Percentiles rank a stretch among this genome's conserved stretches.
Conservation (phyloP, 1,284 basidiomycete genomes). For the Vanrija sp. region DNA sequence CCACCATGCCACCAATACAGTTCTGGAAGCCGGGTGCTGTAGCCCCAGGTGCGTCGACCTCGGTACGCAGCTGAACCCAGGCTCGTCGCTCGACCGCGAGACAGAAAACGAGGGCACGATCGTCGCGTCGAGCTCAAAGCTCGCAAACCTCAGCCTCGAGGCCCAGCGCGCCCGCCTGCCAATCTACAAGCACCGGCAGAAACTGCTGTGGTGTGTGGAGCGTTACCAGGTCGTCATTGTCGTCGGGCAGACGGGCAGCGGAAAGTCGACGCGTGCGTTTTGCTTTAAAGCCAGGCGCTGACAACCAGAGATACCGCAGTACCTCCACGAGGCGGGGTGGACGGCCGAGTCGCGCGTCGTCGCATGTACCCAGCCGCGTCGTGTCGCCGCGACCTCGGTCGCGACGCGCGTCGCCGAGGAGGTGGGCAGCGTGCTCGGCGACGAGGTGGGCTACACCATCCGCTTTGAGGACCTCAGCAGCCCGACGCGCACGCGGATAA, state of each 20-base stretch:
- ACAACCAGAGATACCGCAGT: constrained; percentile 81
- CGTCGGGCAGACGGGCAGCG: constrained; percentile 93
- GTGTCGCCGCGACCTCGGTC: constrained; percentile 93
- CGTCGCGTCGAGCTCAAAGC: constrained; percentile 59
- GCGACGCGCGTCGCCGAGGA: constrained; percentile 85
- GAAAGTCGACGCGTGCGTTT: constrained; percentile 90
- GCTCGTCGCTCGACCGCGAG: constrained; percentile 76
- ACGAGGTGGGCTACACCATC: constrained; percentile 96
- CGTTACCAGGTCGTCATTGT: constrained; percentile 74
- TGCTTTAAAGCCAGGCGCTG: neutral
- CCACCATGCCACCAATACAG: constrained; percentile 32
- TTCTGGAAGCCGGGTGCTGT: constrained; percentile 65
- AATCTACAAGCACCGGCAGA: constrained; percentile 81
- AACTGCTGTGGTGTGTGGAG: constrained; percentile 79
- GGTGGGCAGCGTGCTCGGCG: constrained; percentile 79
- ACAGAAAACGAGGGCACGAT: constrained; percentile 69
- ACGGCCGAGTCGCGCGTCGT: constrained; percentile 71
- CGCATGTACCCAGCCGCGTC: constrained; percentile 87
- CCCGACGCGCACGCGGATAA: constrained; percentile 77
- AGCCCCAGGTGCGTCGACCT: constrained; percentile 63
- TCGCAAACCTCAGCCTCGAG: constrained; percentile 57
- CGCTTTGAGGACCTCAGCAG: constrained; percentile 91
- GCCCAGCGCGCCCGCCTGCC: constrained; percentile 75
- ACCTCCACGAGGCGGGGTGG: constrained; percentile 87
- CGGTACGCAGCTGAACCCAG: constrained; percentile 22